Evolutionary conservation across 805 yeast species (phyloP).

Genomic region (Cyberlindnera euphorbiiphila): DNA sequence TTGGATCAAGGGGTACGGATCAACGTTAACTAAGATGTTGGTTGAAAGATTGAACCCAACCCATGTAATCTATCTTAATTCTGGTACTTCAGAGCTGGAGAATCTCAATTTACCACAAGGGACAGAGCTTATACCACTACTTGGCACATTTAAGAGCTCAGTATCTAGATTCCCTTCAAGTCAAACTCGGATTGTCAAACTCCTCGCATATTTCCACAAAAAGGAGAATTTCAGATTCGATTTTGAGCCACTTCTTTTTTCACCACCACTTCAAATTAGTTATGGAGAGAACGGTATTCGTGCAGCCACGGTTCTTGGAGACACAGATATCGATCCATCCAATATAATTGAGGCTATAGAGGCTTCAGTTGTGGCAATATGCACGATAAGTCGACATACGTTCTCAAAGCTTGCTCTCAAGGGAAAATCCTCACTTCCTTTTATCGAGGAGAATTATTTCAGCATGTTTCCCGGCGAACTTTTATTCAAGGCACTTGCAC

Average conservation of each 20-base stretch:
- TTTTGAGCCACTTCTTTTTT: slow-evolving; percentile 39
- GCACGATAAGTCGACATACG: slow-evolving; percentile 16
- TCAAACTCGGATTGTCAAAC: slow-evolving; percentile 49
- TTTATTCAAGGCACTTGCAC: slow-evolving; percentile 47
- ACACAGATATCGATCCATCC: slow-evolving; percentile 29
- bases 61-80: slow-evolving; percentile 51
- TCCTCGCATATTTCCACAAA: slow-evolving; percentile 53
- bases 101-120: slow-evolving; percentile 28
- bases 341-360: slow-evolving; percentile 35
- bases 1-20: slow-evolving; percentile 87
- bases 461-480: slow-evolving; percentile 4
- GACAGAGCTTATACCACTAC: slow-evolving; percentile 32
- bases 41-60: slow-evolving; percentile 47
- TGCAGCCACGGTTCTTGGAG: slow-evolving; percentile 35
- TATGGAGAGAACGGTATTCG: slow-evolving; percentile 36
- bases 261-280: slow-evolving; percentile 39
- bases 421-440: slow-evolving; percentile 7
- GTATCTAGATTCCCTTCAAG: slow-evolving; percentile 40
- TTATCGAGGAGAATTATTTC: slow-evolving; percentile 16
- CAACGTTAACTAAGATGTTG: slow-evolving; percentile 49
- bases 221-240: slow-evolving; percentile 28
- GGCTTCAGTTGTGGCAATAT: slow-evolving; percentile 34
- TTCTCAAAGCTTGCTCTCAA: slow-evolving; percentile 13
- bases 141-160: slow-evolving; percentile 31
- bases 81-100: slow-evolving; percentile 29